Evolutionary conservation across 2,329 filamentous ascomycete species (phyloP), one percentile per base, ranked within the genome.

Genomic region (Leptosphaerulina australis): DNA sequence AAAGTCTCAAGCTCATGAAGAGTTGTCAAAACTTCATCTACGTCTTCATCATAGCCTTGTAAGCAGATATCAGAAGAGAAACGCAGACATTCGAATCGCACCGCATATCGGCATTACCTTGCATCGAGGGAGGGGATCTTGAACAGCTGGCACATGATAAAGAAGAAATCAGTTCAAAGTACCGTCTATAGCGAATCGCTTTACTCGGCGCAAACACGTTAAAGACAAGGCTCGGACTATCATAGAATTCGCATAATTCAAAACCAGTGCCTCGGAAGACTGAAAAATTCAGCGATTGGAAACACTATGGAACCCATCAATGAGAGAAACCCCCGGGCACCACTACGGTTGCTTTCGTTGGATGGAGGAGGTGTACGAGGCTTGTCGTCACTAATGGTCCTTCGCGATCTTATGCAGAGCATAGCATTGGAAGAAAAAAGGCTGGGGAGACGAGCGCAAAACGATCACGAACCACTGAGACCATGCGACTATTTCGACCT

Each of bases 401-500:
- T 75, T 7, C 66, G 73, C 14, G 69, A 71, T 17, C 48, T 75
- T 22, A 75, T 75, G 72, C 64, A 73, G 34, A 72, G 60, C 26
- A 72, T 75, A 40, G 64, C 66, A 10, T 52, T 61, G 5, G 70
- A 74, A 50, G 72, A 75, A 48, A 73, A 73, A 56, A 54, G 71
- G 40, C 43, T 74, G 22, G 66, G 66, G 18, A 50, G 64, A 24
- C 58, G 71, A 36, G 37, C 57, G 2, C 54, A 58, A 24, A 63
- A 57, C 26, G 59, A 72, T 21, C 59, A 67, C 28, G 59, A 53
- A 6, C 60, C 64, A 3, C 50, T 74, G 10, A 72, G 63, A 43
- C 72, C 72, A 1, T 73, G 68, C 45, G 72, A 75, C 51, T 74
- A 75, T 36, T 74, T 75, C 33, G 72, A 75, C 45, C 58, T 75